phyloP scores from a whole-genome alignment of 192 early-diverging fungal species.

The Kickxella alabastrina region DNA sequence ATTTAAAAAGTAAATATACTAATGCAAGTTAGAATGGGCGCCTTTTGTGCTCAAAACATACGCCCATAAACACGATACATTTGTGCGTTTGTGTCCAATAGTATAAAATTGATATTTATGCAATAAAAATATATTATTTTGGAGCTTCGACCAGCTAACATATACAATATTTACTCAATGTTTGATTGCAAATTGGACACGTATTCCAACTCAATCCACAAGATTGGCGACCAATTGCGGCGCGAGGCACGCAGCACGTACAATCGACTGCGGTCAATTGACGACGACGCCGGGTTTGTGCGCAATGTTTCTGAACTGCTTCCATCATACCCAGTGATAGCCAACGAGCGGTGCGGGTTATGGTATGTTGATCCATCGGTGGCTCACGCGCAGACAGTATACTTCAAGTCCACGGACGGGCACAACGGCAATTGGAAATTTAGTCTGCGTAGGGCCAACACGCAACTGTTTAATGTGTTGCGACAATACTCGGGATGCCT shows the following conservation, averaged over 20 bases:
- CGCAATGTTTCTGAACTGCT: constrained; percentile 52
- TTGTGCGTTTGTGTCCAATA: too few relatives aligned
- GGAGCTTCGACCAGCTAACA: too few relatives aligned
- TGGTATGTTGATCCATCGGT: constrained; percentile 78
- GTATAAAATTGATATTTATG: too few relatives aligned
- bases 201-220: constrained; percentile 3
- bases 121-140: too few relatives aligned
- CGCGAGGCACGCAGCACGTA: constrained; percentile 48
- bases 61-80: too few relatives aligned
- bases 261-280: constrained; percentile 77
- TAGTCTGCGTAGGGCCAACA: constrained; percentile 74
- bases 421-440: constrained; percentile 84
- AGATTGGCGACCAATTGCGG: constrained; percentile 11
- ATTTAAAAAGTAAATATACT: too few relatives aligned
- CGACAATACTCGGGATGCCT: constrained; percentile 59
- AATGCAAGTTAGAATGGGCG: too few relatives aligned
- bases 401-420: constrained; percentile 95
- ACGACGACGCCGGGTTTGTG: constrained; percentile 74
- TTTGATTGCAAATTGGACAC: background rate
- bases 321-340: constrained; percentile 59
- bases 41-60: too few relatives aligned
- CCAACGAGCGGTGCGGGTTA: constrained; percentile 83
- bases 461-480: constrained; percentile 64
- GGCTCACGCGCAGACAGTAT: constrained; percentile 62
- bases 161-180: too few relatives aligned